Percentiles rank a stretch among this genome's conserved stretches.
phyloP scores from a whole-genome alignment of 176 grass and related monocot species.

The Rhynchospora breviuscula region DNA sequence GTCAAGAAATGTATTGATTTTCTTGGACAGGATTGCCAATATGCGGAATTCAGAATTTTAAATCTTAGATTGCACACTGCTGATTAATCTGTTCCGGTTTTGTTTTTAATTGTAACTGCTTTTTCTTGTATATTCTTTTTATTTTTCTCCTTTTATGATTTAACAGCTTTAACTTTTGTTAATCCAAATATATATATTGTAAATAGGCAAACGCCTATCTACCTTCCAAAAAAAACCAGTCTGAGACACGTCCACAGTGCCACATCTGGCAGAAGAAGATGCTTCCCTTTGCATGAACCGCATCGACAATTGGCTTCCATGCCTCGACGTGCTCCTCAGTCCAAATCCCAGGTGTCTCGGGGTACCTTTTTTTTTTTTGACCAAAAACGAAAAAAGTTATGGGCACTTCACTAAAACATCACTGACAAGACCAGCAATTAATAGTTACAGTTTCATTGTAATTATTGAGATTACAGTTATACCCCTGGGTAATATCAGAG shows the following conservation, averaged over 20 bases:
- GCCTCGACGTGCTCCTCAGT: slow-evolving; percentile 29
- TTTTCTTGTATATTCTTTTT: no score
- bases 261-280: slow-evolving; percentile 36
- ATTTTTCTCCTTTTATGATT: no score
- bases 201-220: no score
- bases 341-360: slow-evolving; percentile 9
- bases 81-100: no score
- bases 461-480: background rate
- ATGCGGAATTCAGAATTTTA: no score
- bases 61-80: no score
- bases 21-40: no score
- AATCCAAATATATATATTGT: background rate
- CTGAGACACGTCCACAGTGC: slow-evolving; percentile 23
- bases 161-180: no score
- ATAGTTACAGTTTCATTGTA: background rate
- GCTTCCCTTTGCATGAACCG: slow-evolving; percentile 31
- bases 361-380: background rate
- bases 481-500: slow-evolving; percentile 26
- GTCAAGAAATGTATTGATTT: no score
- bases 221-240: background rate
- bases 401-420: background rate
- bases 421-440: background rate
- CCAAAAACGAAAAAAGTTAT: background rate
- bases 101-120: no score
- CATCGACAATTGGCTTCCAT: slow-evolving; percentile 30